Evolutionary conservation across 2,329 filamentous ascomycete species (phyloP), one percentile per base, ranked within the genome.

Genomic region (Chrysoporthe austroafricana): DNA sequence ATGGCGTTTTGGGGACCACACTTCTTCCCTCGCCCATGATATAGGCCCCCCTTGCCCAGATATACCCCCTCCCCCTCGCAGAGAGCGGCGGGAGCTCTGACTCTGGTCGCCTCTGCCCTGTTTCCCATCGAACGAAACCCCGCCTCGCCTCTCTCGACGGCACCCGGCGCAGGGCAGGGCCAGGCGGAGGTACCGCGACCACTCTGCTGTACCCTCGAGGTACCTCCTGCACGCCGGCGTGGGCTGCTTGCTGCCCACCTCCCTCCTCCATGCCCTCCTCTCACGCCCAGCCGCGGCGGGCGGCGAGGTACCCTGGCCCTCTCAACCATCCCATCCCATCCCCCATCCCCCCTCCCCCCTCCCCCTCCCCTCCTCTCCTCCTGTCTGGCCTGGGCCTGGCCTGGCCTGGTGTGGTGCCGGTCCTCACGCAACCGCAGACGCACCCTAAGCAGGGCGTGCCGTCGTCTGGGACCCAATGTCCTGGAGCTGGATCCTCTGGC

Each of bases 11-110:
- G 69, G 72, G 70, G 71, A 69, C 67, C 72, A 39, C 71, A 69
- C 72, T 72, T 69, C 73, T 68, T 69, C 73, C 71, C 68, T 67
- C 61, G 62, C 65, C 61, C 70, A 48, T 73, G 71, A 69, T 77
- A 77, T 77, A 77, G 72, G 58, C 48, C 66, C 72, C 73, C 75
- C 70, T 64, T 72, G 66, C 72, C 65, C 67, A 66, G 66, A 74
- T 74, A 74, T 58, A 75, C 74, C 70, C 69, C 73, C 72, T 72
- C 63, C 70, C 73, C 71, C 72, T 64, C 70, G 62, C 64, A 71
- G 64, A 73, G 67, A 73, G 67, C 70, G 46, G 62, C 66, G 62
- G 66, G 61, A 70, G 62, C 59, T 68, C 61, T 63, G 66, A 46
- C 58, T 70, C 64, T 62, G 57, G 58, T 64, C 64, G 61, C 64